Evolutionary conservation across 352 stramenopile species (phyloP).

Genomic region (Phytophthora vignae): DNA sequence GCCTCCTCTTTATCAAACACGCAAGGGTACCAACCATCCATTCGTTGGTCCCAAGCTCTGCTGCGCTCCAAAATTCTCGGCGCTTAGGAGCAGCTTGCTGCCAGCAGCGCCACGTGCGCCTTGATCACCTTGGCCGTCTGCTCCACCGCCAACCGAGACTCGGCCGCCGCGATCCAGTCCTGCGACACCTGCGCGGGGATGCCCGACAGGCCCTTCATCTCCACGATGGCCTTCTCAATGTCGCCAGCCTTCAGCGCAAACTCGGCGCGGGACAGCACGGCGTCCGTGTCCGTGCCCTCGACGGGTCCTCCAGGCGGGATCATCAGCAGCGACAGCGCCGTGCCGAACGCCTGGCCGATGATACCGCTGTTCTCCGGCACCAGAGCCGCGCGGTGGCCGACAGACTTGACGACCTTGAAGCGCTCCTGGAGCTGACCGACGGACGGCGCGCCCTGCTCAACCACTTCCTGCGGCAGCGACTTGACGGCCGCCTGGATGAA

Average conservation of each 20-base stretch:
- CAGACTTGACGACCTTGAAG: slow-evolving; percentile 83
- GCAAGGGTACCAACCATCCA: slow-evolving; percentile 21
- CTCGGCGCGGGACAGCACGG: slow-evolving; percentile 81
- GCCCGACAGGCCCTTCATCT: slow-evolving; percentile 76
- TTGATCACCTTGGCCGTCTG: slow-evolving; percentile 88
- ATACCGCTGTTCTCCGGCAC: slow-evolving; percentile 77
- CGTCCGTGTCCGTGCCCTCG: slow-evolving; percentile 74
- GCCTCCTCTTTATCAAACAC: slow-evolving; percentile 36
- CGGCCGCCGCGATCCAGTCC: slow-evolving; percentile 81
- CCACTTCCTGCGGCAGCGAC: slow-evolving; percentile 62
- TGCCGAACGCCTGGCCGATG: slow-evolving; percentile 75
- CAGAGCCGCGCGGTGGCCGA: slow-evolving; percentile 71
- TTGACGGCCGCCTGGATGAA: slow-evolving; percentile 79
- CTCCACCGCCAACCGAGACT: slow-evolving; percentile 80
- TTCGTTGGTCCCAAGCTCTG: slow-evolving; percentile 9
- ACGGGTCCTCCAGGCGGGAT: slow-evolving; percentile 83
- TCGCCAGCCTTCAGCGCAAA: slow-evolving; percentile 86
- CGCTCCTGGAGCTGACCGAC: slow-evolving; percentile 84
- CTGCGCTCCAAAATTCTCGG: slow-evolving; percentile 2
- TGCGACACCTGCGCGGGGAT: slow-evolving; percentile 72
- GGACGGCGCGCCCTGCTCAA: slow-evolving; percentile 75
- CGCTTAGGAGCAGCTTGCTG: slow-evolving; percentile 81
- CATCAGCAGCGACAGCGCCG: slow-evolving; percentile 74
- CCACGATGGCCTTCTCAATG: slow-evolving; percentile 71
- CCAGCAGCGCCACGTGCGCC: slow-evolving; percentile 80